Evolutionary conservation across 108 stramenopile species (phyloP).

Genomic region (Cyclotella baltica): DNA sequence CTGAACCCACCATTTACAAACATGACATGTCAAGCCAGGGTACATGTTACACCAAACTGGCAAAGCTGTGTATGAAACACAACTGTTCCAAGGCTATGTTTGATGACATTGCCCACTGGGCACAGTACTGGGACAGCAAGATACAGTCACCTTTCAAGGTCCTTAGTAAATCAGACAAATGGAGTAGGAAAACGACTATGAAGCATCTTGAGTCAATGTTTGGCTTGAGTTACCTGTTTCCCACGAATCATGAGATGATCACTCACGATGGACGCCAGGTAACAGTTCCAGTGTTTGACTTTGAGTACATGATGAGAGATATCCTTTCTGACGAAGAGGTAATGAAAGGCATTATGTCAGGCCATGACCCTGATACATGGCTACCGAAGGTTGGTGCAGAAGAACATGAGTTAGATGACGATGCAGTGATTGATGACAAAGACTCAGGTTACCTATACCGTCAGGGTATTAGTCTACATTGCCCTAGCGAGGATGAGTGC

Average conservation of each 20-base stretch:
- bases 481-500: background rate
- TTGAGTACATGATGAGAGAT: background rate
- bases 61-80: too few species aligned
- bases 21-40: too few species aligned
- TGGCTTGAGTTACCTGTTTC: background rate
- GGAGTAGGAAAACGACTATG: background rate
- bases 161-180: background rate
- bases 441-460: background rate
- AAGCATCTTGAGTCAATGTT: background rate
- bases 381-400: background rate
- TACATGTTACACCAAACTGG: too few species aligned
- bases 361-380: background rate
- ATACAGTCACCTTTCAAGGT: background rate
- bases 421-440: background rate
- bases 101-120: background rate
- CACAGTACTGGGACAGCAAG: background rate
- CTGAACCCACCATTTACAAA: too few species aligned
- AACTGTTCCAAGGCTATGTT: background rate
- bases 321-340: background rate
- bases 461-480: background rate
- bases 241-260: background rate
- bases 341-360: background rate
- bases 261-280: background rate
- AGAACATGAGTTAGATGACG: background rate
- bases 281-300: background rate